Conservation (phyloP, 805 yeast genomes). For the Suhomyces sp. region DNA sequence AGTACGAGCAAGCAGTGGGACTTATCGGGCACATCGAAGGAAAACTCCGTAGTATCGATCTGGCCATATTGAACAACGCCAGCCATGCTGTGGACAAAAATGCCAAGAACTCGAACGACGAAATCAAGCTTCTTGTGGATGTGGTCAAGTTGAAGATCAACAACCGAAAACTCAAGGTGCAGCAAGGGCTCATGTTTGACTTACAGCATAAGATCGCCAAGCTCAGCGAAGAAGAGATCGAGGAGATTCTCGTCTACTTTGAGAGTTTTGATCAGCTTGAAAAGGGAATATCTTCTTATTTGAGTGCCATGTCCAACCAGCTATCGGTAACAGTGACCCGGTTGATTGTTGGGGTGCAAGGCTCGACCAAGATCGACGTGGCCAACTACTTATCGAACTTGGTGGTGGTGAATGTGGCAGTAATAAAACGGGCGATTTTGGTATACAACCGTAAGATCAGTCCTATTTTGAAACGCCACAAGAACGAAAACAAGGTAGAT, state of each 20-base stretch:
- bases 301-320: constrained; percentile 33
- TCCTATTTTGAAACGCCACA: constrained; percentile 24
- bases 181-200: constrained; percentile 36
- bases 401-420: constrained; percentile 37
- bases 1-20: constrained; percentile 47
- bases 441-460: constrained; percentile 41
- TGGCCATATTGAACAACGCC: constrained; percentile 14
- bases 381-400: constrained; percentile 39
- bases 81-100: constrained; percentile 7
- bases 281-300: constrained; percentile 33
- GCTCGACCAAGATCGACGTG: constrained; percentile 42
- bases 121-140: constrained; percentile 32
- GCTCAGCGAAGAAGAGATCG: constrained; percentile 28
- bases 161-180: constrained; percentile 35
- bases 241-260: constrained; percentile 34
- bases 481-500: constrained; percentile 21
- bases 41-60: constrained; percentile 28
- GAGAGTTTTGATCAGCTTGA: constrained; percentile 34
- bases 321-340: constrained; percentile 30
- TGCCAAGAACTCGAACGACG: constrained; percentile 18
- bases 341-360: constrained; percentile 38
- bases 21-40: constrained; percentile 36
- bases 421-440: constrained; percentile 47
- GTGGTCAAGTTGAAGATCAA: constrained; percentile 41
- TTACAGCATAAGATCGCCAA: constrained; percentile 31